A percentile compares a stretch with the other conserved stretches of the same genome.
Evolutionary conservation across 2,329 filamentous ascomycete species (phyloP).

Genomic region (Orbilia javanica): DNA sequence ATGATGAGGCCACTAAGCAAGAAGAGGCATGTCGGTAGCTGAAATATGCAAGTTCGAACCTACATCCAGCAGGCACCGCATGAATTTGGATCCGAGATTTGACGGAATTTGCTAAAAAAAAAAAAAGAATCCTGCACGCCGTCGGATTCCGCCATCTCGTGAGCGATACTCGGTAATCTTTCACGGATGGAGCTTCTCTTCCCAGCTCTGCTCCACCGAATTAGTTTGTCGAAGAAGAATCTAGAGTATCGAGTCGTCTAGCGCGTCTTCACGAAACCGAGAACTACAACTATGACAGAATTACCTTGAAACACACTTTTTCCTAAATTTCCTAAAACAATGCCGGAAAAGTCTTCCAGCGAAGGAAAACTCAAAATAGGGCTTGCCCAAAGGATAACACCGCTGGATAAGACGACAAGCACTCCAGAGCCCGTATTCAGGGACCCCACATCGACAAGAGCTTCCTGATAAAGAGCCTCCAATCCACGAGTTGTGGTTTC

Average conservation of each 20-base stretch:
- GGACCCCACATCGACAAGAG: background rate
- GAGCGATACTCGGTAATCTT: slow-evolving; percentile 3
- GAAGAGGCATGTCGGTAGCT: background rate
- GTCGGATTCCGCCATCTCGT: background rate
- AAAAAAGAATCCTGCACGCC: background rate
- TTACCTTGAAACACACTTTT: background rate
- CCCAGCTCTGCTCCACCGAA: background rate
- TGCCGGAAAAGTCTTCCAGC: background rate
- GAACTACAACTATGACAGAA: background rate
- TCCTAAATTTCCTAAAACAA: background rate
- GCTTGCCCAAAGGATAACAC: background rate
- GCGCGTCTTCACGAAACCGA: background rate
- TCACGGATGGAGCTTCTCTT: background rate
- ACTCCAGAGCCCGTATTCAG: too few relatives aligned
- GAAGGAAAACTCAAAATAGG: background rate
- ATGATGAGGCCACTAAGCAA: background rate
- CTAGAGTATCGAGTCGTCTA: background rate
- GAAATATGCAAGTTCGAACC: background rate
- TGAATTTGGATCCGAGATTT: background rate
- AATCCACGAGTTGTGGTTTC: slow-evolving; percentile 14
- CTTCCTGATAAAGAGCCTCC: background rate
- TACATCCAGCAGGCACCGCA: background rate
- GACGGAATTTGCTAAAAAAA: slow-evolving; percentile 7
- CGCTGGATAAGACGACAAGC: background rate
- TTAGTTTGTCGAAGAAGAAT: background rate